These are phyloP conservation scores for Silene conica DNA, from an alignment of 148 eudicot genomes.

Conservation along the genomic window DNA sequence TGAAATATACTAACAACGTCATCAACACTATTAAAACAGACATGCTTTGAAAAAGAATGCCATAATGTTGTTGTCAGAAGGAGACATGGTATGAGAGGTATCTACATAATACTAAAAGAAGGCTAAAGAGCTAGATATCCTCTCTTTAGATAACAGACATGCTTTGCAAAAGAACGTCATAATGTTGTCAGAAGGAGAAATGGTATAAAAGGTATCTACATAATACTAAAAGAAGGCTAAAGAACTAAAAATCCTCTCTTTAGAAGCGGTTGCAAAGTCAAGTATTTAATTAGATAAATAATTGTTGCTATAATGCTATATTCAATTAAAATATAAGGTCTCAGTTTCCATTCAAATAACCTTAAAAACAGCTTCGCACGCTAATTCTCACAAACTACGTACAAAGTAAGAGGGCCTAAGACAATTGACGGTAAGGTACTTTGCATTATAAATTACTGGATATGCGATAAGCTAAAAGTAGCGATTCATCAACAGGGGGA, in stretches of 20 bases:
- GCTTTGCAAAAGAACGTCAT: conserved; percentile 4
- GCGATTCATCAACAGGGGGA: not conserved
- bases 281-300: not conserved
- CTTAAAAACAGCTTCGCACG: not conserved
- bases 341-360: not conserved
- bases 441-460: not conserved
- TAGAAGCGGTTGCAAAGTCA: not conserved
- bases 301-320: not conserved
- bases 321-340: not conserved
- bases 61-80: not conserved
- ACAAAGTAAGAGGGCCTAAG: not conserved
- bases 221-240: not conserved
- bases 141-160: not conserved
- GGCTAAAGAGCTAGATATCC: not conserved
- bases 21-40: not conserved
- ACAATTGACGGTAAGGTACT: not conserved
- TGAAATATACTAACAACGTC: conserved; percentile 25
- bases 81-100: not conserved
- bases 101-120: not conserved
- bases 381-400: not conserved
- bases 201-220: not conserved
- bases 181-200: not conserved
- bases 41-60: conserved; percentile 5
- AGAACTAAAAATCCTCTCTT: not conserved
- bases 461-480: not conserved